These are phyloP conservation scores for Phyllosticta citribraziliensis DNA, from an alignment of 2,329 filamentous ascomycete genomes.

Conservation along the genomic window DNA sequence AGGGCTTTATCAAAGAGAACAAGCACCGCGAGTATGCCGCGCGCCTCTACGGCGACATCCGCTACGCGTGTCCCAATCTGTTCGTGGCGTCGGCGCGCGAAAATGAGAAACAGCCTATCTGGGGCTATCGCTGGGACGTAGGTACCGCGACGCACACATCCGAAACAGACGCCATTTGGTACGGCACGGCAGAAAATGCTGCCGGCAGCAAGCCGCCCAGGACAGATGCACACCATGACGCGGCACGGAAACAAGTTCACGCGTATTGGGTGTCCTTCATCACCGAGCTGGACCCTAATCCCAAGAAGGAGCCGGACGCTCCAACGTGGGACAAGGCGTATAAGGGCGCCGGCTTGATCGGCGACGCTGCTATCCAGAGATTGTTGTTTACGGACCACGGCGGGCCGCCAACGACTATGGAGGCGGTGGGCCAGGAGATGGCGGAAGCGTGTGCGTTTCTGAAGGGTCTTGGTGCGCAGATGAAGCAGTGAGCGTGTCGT, in stretches of 20 bases:
- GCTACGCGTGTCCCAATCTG: constrained; percentile 39
- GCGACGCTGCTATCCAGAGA: neutral
- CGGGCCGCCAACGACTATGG: neutral
- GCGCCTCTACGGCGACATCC: constrained; percentile 38
- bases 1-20: constrained; percentile 14
- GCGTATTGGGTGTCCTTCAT: constrained; percentile 37
- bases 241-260: constrained; percentile 14
- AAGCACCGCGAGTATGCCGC: constrained; percentile 26
- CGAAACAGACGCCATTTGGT: constrained; percentile 30
- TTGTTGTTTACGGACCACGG: constrained; percentile 1
- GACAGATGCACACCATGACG: constrained; percentile 11
- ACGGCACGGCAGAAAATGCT: constrained; percentile 21
- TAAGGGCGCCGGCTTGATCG: neutral
- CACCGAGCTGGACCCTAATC: neutral
- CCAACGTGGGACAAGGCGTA: neutral
- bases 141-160: constrained; percentile 28
- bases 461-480: neutral
- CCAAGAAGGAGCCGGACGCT: neutral
- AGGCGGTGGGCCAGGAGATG: neutral
- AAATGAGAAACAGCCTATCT: constrained; percentile 24
- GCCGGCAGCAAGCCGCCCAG: neutral
- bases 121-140: constrained; percentile 42
- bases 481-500: neutral
- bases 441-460: constrained; percentile 2
- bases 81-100: constrained; percentile 25